Percentiles rank a stretch among this genome's conserved stretches.
phyloP scores from a whole-genome alignment of 2,329 filamentous ascomycete genomes.

The Thielaviopsis populi region DNA sequence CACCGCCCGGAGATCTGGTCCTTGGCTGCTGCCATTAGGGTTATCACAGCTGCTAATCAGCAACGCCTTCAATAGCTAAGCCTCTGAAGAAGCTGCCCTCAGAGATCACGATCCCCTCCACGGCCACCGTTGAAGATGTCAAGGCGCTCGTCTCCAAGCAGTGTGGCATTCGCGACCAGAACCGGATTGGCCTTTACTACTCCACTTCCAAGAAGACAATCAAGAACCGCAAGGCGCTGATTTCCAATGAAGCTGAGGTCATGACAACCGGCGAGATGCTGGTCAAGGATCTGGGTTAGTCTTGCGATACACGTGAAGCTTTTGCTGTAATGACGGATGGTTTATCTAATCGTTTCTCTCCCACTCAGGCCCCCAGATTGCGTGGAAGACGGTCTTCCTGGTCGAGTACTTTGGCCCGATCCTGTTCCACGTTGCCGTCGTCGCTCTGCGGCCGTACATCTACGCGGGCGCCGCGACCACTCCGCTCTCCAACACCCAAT shows the following conservation, averaged over 20 bases:
- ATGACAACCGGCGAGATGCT: constrained; percentile 45
- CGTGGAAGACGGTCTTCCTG: constrained; percentile 86
- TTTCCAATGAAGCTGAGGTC: constrained; percentile 36
- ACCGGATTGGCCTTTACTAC: constrained; percentile 48
- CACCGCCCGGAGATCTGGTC: too few species aligned
- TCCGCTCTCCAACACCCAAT: constrained; percentile 52
- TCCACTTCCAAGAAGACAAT: constrained; percentile 45
- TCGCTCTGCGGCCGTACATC: constrained; percentile 55
- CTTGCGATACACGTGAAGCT: neutral
- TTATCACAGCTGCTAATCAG: neutral
- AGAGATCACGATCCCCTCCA: constrained; percentile 33
- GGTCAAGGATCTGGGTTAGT: constrained; percentile 81
- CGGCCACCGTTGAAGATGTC: constrained; percentile 44
- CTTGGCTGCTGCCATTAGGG: neutral
- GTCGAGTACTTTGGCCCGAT: constrained; percentile 91
- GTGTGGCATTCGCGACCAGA: constrained; percentile 38
- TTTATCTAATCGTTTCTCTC: constrained; percentile 12
- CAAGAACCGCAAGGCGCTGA: constrained; percentile 43
- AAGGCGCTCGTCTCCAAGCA: constrained; percentile 40
- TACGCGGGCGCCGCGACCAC: constrained; percentile 32
- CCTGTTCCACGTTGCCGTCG: constrained; percentile 63
- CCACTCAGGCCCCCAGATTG: constrained; percentile 61
- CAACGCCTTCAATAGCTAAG: constrained; percentile 27
- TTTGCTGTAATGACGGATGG: neutral
- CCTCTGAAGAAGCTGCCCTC: constrained; percentile 40